Base-by-base conservation (phyloP, 495 filamentous ascomycete species). In the Tuber indicum region DNA sequence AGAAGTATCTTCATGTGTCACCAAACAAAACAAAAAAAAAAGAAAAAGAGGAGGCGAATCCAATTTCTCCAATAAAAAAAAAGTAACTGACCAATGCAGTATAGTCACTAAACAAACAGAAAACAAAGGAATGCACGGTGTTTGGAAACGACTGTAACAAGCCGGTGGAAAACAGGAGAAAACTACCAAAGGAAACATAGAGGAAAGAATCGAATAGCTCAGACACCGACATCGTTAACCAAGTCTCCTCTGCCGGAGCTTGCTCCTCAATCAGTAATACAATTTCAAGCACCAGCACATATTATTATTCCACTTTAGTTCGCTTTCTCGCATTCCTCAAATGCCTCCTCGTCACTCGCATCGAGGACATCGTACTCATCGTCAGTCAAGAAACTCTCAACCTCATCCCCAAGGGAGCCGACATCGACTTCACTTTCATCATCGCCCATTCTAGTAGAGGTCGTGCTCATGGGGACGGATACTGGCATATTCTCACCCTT, bases 331-430 rank as follows among this genome's bases (percentile, higher is more conserved):
- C 81, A 82, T 58, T 83, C 81, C 72, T 81, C 77, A 74, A 83
- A 83, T 49, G 80, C 79, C 84, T 99, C 96, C 82, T 97, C 94
- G 78, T 98, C 96, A 76, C 93, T 96, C 39, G 94, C 96, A 86
- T 97, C 93, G 43, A 98, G 91, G 77, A 98, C 91, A 79, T 99
- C 96, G 81, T 97, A 99, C 86, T 99, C 96, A 81, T 98, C 96
- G 79, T 99, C 96, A 19, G 96, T 98, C 85, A 96, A 84, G 87
- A 96, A 97, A 12, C 90, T 92, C 73, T 86, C 85, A 62, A 82
- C 71, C 49, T 87, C 86, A 66, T 88, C 88, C 12, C 86, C 87
- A 44, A 85, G 82, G 21, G 81, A 82, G 42, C 74, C 77, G 62
- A 82, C 72, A 70, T 87, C 86, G n/a, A 87, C 86, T 16, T 87